Evolutionary conservation across 1,284 basidiomycete genomes (phyloP).

Genomic region (Coniferiporia sulphurascens): DNA sequence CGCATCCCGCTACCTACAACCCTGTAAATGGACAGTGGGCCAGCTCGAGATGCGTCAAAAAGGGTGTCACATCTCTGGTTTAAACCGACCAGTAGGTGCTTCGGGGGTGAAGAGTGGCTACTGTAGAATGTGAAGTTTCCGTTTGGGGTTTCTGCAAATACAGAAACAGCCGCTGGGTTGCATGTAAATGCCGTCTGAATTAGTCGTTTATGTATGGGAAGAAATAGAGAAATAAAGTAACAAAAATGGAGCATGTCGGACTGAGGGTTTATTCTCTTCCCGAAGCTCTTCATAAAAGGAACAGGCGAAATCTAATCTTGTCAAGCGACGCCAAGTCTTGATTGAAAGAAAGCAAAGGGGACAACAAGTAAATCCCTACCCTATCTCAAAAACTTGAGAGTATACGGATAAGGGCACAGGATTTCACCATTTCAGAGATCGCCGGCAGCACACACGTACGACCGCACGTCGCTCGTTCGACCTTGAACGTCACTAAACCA

Average conservation of each 20-base stretch:
- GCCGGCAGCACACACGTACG: slow-evolving; percentile 29
- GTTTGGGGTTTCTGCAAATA: background rate
- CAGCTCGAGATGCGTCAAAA: too few species aligned
- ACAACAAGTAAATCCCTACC: background rate
- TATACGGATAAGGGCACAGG: background rate
- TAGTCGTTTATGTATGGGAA: background rate
- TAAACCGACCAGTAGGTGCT: background rate
- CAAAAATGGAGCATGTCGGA: background rate
- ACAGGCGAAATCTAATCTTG: background rate
- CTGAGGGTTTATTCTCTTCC: background rate
- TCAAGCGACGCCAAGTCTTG: background rate
- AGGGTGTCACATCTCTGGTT: too few species aligned
- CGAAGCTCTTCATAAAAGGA: background rate
- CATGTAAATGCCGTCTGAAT: background rate
- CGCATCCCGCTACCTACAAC: too few species aligned
- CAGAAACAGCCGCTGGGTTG: background rate
- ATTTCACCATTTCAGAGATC: slow-evolving; percentile 17
- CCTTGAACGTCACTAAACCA: slow-evolving; percentile 63
- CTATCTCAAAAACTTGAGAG: background rate
- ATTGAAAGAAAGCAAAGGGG: background rate
- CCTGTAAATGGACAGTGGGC: too few species aligned
- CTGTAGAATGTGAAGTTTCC: background rate
- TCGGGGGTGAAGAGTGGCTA: background rate
- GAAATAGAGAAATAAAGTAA: background rate
- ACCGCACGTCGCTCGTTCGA: slow-evolving; percentile 54